Evolutionary conservation across 2,329 filamentous ascomycete species (phyloP).

Genomic region (Neocucurbitaria cava): DNA sequence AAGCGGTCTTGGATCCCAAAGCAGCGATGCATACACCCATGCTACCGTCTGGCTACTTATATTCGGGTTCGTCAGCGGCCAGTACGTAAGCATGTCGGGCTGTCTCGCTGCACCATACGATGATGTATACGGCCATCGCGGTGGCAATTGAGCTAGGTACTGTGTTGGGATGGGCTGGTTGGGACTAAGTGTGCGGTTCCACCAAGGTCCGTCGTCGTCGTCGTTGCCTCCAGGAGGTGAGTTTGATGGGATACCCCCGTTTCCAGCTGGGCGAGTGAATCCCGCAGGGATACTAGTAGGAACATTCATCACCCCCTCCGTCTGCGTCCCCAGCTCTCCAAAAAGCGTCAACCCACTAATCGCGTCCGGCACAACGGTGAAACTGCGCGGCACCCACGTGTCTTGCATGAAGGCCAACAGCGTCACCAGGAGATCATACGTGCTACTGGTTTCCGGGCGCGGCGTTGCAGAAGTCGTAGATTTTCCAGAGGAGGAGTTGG

Average conservation of each 20-base stretch:
- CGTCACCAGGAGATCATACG: neutral
- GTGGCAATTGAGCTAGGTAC: slow-evolving; percentile 13
- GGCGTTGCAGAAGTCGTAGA: slow-evolving; percentile 10
- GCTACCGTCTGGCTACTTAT: slow-evolving; percentile 1
- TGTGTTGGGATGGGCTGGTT: slow-evolving; percentile 2
- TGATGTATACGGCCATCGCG: slow-evolving; percentile 18
- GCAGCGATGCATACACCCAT: slow-evolving; percentile 6
- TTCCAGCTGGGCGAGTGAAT: too few species aligned
- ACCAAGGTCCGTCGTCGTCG: neutral
- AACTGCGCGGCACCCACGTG: too few species aligned
- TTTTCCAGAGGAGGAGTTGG: slow-evolving; percentile 1
- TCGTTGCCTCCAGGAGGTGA: too few species aligned
- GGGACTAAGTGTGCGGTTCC: neutral
- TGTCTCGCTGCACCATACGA: neutral
- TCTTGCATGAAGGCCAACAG: neutral
- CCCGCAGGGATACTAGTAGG: neutral
- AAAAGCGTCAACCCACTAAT: neutral
- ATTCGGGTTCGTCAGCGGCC: slow-evolving; percentile 2
- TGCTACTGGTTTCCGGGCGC: neutral
- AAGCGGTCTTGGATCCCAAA: slow-evolving; percentile 10
- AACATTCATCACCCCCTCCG: neutral
- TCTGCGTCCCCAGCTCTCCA: too few species aligned
- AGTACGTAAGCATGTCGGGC: neutral
- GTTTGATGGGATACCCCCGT: too few species aligned
- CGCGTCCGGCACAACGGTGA: neutral